Conservation (phyloP, 2,329 filamentous ascomycete species). For the Orbilia blumenaviensis region DNA sequence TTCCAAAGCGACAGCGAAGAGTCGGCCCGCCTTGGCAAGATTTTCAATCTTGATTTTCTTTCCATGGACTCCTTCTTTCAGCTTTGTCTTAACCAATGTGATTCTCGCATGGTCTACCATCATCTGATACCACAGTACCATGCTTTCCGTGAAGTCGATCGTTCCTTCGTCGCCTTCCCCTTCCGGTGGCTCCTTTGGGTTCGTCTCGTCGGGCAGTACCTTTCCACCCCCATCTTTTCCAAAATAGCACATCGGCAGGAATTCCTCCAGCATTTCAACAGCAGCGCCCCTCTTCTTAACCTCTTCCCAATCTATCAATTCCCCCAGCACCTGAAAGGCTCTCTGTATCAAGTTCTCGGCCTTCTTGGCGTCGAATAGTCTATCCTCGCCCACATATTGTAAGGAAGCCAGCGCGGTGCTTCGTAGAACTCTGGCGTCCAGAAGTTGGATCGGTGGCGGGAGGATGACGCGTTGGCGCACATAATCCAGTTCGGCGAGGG, state of each 20-base stretch:
- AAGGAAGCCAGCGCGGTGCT: slow-evolving; percentile 26
- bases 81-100: slow-evolving; percentile 32
- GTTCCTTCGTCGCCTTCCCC: background rate
- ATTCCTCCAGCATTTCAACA: slow-evolving; percentile 48
- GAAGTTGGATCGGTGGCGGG: slow-evolving; percentile 46
- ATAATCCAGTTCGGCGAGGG: slow-evolving; percentile 47
- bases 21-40: slow-evolving; percentile 31
- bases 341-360: slow-evolving; percentile 38
- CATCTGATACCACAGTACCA: slow-evolving; percentile 48
- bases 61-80: slow-evolving; percentile 3
- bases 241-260: slow-evolving; percentile 49
- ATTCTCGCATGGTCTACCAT: slow-evolving; percentile 39
- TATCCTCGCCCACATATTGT: slow-evolving; percentile 19
- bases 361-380: slow-evolving; percentile 38
- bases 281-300: slow-evolving; percentile 34
- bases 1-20: slow-evolving; percentile 30
- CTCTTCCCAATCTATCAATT: slow-evolving; percentile 45
- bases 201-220: background rate
- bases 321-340: slow-evolving; percentile 44
- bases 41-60: slow-evolving; percentile 45
- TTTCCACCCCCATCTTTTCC: background rate
- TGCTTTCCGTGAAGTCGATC: slow-evolving; percentile 26
- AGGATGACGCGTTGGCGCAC: slow-evolving; percentile 40
- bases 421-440: slow-evolving; percentile 36
- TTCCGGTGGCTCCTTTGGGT: background rate